Evolutionary conservation across 345 rosid species (phyloP).

Genomic region (Sonneratia alba): DNA sequence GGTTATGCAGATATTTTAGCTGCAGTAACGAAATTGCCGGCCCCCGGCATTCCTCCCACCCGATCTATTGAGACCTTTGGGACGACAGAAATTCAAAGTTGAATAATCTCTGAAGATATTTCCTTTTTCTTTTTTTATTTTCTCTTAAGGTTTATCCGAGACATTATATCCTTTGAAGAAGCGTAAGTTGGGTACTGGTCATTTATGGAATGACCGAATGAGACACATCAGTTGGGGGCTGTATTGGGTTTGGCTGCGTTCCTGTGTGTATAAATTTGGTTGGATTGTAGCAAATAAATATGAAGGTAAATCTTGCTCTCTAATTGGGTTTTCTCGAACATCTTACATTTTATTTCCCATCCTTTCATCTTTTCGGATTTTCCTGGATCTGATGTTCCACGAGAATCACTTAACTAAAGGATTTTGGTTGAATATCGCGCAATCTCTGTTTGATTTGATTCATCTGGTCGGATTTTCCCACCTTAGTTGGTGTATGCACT

Average conservation of each 20-base stretch:
- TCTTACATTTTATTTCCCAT: too few relatives aligned
- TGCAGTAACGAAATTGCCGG: slow-evolving; percentile 67
- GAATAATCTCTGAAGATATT: slow-evolving; percentile 5
- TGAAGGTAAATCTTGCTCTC: background rate
- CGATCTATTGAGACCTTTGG: slow-evolving; percentile 30
- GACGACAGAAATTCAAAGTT: slow-evolving; percentile 42
- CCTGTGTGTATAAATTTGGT: background rate
- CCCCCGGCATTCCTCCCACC: slow-evolving; percentile 26
- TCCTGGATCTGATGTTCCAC: too few relatives aligned
- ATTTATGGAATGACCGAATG: background rate
- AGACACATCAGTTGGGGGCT: background rate
- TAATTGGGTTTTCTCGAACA: too few relatives aligned
- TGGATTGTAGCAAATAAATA: background rate
- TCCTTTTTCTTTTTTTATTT: background rate
- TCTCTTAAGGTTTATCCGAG: background rate
- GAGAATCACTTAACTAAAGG: too few relatives aligned
- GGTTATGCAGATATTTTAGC: slow-evolving; percentile 84
- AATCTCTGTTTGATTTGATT: too few relatives aligned
- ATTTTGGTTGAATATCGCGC: too few relatives aligned
- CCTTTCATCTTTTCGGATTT: too few relatives aligned
- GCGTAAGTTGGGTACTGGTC: background rate
- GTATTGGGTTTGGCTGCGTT: background rate
- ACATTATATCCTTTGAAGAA: background rate
- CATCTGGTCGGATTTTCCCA: too few relatives aligned
- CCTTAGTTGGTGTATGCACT: too few relatives aligned